Conservation (phyloP, 1,284 basidiomycete genomes). For the Papiliotrema flavescens region DNA sequence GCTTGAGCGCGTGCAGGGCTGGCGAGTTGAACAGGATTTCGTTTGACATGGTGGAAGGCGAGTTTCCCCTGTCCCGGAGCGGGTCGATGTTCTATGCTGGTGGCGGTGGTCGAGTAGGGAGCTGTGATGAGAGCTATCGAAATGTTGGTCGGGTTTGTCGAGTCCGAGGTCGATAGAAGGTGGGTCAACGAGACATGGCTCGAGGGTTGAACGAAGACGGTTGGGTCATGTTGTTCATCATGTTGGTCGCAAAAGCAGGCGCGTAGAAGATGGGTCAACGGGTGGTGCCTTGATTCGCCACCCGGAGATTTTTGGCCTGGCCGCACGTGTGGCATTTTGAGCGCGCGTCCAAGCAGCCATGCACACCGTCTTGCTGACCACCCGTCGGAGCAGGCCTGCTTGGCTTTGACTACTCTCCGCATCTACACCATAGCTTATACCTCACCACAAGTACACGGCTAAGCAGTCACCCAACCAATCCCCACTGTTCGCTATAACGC, state of each 20-base stretch:
- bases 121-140: neutral
- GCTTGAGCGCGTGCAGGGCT: conserved; percentile 40
- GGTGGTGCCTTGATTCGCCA: too few relatives aligned
- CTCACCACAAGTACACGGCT: too few relatives aligned
- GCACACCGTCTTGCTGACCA: too few relatives aligned
- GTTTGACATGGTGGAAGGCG: conserved; percentile 14
- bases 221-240: conserved; percentile 4
- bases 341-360: conserved; percentile 2
- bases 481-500: neutral
- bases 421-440: too few relatives aligned
- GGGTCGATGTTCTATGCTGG: neutral
- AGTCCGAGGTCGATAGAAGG: neutral
- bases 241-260: conserved; percentile 14
- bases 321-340: too few relatives aligned
- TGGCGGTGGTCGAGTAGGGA: neutral
- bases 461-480: neutral
- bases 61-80: neutral
- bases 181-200: too few relatives aligned
- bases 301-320: too few relatives aligned
- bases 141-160: neutral
- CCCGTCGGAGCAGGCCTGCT: too few relatives aligned
- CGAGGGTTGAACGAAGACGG: neutral
- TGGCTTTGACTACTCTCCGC: too few relatives aligned
- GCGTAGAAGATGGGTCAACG: conserved; percentile 14
- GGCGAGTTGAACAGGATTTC: conserved; percentile 33